Percentiles rank a stretch among this genome's conserved stretches.
Evolutionary conservation across 352 stramenopile genomes (phyloP).

Genomic region (Blastocystis sp.): DNA sequence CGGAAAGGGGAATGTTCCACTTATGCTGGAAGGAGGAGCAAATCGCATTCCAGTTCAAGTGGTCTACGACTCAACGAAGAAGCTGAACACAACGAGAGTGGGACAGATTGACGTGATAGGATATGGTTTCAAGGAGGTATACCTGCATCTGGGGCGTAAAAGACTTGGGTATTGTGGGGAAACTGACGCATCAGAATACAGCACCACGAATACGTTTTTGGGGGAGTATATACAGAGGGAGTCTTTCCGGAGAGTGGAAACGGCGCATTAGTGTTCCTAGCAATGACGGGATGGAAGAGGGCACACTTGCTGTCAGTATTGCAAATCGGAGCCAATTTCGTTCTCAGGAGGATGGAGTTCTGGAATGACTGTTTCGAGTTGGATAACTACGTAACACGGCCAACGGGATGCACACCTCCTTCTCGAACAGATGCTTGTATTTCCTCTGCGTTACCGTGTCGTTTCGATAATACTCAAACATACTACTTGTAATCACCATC

Average conservation of each 20-base stretch:
- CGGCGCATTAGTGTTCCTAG: background rate
- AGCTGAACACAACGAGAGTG: background rate
- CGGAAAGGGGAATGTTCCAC: slow-evolving; percentile 25
- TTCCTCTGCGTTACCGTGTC: slow-evolving; percentile 44
- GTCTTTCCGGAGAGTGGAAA: background rate
- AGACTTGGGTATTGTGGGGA: background rate
- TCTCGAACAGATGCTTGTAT: slow-evolving; percentile 66
- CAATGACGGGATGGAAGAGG: background rate
- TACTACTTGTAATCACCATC: background rate
- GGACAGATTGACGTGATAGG: background rate
- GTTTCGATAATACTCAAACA: slow-evolving; percentile 65
- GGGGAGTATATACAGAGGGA: slow-evolving; percentile 1
- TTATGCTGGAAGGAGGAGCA: background rate
- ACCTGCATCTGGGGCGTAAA: slow-evolving; percentile 3
- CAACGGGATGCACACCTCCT: background rate
- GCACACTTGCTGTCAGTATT: background rate
- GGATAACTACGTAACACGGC: slow-evolving; percentile 7
- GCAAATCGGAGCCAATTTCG: background rate
- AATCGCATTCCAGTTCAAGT: slow-evolving; percentile 48
- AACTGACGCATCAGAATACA: background rate
- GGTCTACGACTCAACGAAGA: background rate
- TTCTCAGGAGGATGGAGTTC: background rate
- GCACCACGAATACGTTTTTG: background rate
- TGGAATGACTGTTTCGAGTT: slow-evolving; percentile 8
- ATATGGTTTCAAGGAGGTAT: slow-evolving; percentile 29